Conservation (phyloP, 2,329 filamentous ascomycete species). For the Celoporthe dispersa region DNA sequence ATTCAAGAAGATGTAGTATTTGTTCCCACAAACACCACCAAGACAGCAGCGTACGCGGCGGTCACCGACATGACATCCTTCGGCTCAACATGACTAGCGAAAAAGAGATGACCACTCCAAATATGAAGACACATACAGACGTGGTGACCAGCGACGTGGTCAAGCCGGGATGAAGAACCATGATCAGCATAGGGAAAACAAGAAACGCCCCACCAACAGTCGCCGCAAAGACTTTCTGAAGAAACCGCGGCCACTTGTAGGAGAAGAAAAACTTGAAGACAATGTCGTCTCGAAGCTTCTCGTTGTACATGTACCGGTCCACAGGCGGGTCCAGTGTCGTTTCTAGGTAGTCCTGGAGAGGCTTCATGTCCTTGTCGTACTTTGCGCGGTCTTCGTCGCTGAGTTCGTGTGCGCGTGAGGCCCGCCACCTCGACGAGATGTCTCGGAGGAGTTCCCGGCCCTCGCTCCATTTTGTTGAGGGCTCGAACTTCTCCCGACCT, state of each 20-base stretch:
- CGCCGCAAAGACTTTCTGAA: not conserved
- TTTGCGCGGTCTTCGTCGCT: not conserved
- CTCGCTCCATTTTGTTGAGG: not conserved
- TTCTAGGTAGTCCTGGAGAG: not conserved
- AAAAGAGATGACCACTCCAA: not conserved
- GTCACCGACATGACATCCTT: constrained; percentile 8
- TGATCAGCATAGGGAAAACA: not conserved
- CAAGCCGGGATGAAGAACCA: not conserved
- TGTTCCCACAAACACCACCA: constrained; percentile 4
- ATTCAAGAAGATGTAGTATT: not conserved
- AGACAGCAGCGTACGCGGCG: constrained; percentile 9
- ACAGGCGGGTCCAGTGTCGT: not conserved
- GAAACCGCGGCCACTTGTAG: not conserved
- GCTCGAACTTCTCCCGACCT: not conserved
- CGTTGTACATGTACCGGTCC: not conserved
- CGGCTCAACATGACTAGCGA: not conserved
- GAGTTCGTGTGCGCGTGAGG: not conserved
- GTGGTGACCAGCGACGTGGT: not conserved
- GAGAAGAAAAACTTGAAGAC: not conserved
- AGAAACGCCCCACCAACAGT: not conserved
- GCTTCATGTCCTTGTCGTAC: not conserved
- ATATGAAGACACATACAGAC: not conserved
- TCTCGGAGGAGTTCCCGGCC: not conserved
- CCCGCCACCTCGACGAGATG: not conserved
- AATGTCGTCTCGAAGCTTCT: not conserved